Base-by-base conservation (phyloP, 2,329 filamentous ascomycete species). In the Stagonosporopsis cucurbitacearum region DNA sequence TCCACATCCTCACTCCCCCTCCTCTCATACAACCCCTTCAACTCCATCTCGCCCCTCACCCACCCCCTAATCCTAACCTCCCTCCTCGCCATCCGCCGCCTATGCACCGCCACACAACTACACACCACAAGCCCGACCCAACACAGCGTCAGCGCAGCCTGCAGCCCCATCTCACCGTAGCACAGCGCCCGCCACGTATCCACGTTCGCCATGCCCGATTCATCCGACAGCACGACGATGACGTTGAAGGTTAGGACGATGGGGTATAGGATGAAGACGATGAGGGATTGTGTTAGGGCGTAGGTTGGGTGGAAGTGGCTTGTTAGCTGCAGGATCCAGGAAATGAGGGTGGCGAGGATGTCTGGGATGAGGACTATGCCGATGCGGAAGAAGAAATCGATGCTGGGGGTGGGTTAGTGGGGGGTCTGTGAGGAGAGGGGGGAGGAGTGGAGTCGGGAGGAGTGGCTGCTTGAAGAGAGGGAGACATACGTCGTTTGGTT, bases 301-400 rank as follows among this genome's bases (percentile, higher is more conserved):
- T 39, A 51, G 23, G 45, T 25, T 1, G 49, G 49, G 25, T 45
- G 49, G 41, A 51, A 45, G 6, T 12, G 17, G 11, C 17, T 11
- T 20, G 11, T 30, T 1, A 8, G 28, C 28, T 19, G 25, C 1
- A 51, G 25, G 15, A 19, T 6, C 8, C 23, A 35, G 4, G 49
- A 40, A 3, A 40, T 3, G 5, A 51, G 13, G 9, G 28, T 26
- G 19, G 4, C 9, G 15, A 51, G 32, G 19, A 33, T 33, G 33
- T 45, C 41, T 2, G 33, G 41, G 40, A 44, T 5, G 8, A 51
- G 41, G 13, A 41, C 49, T 23, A 51, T 36, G 32, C 49, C 49
- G 33, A 51, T 40, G 41, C 49, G 49, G 40, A 45, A 5, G 49
- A 45, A 51, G 32, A 44, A 51, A 12, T 37, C 23, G 11, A 19